Base-by-base conservation (phyloP, 2,329 filamentous ascomycete species). In the Stagonosporopsis cucurbitacearum region DNA sequence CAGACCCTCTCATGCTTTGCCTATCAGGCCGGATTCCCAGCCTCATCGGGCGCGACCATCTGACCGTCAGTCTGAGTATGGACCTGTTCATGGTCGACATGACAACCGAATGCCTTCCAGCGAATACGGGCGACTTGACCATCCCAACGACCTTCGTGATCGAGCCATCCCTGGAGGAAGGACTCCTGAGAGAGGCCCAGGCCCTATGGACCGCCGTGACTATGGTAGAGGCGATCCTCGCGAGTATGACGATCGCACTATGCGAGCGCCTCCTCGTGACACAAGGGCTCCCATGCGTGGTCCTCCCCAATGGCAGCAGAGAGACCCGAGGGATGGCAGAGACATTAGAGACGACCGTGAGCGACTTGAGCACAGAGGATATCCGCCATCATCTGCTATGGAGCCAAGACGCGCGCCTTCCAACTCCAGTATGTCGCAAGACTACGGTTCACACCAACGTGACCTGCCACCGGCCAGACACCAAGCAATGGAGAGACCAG, bases 11-110 rank as follows among this genome's bases (percentile, higher is more conserved):
- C 79, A 79, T 59, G 72, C 73, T 15, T 74, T 88, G 6, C 86
- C 86, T 1, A 85, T 75, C 50, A 80, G 85, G 50, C 86, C 86
- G 15, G 84, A 88, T 59, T 79, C 85, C 11, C 84, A 83, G 7
- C 83, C 83, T 41, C 80, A 80, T 0, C 78, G 78, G 22, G 42
- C 59, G 19, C 68, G 73, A 33, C 67, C 67, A n/a, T 51, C 52
- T 25, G 75, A 77, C 23, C 72, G 74, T 19, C 62, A 61, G 19
- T 33, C 60, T 15, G 69, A 73, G 6, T 69, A 67, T 40, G 56
- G 50, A 26, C 50, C 59, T 26, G 68, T 58, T 26, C 68, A 71
- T 49, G 51, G 59, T 44, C 67, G 74, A 44, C 71, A 76, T 20
- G 75, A 77, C 30, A 63, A 52, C 50, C 71, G 75, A 45, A 64